Evolutionary conservation across 495 filamentous ascomycete genomes (phyloP), one percentile per base, ranked within the genome.

Genomic region (Baudoinia panamericana): DNA sequence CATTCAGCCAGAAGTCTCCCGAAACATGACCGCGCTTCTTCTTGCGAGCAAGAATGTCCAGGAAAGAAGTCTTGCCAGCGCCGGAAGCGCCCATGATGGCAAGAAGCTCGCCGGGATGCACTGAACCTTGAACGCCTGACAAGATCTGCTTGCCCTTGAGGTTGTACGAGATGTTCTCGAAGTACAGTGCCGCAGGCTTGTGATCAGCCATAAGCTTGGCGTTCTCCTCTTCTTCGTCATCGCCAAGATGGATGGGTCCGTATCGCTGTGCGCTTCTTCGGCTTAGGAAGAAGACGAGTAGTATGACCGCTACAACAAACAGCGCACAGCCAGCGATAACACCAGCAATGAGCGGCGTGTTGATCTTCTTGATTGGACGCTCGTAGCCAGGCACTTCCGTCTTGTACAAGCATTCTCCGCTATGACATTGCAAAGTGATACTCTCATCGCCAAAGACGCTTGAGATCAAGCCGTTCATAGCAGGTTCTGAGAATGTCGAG

Each of bases 61-160:
- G 64, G 61, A 96, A 99, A 0, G 86, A 93, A 1, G 88, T 96
- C 62, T 99, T 99, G 38, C 90, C 90, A 18, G 90, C 90, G 7
- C 90, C 90, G 3, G 92, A 96, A 9, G 90, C 86, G 27, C 90
- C 90, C 88, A 99, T 96, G 56, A 99, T 94, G 17, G 90, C 90
- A 53, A 90, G 82, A 6, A 99, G 71, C 51, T 96, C 82, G 0
- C 90, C 90, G 1, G 87, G 82, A 49, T 81, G 76, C 10, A 88
- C 86, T 23, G 82, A 77, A 30, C 90, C 90, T 44, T 75, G 77
- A 27, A 99, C 76, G 22, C 71, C 75, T 5, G 71, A 70, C 0
- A 99, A 68, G 41, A 99, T 94, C 45, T 82, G 67, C 60, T 82
- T 94, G 6, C 82, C 84, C 53, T 88, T 90, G 5, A 97, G 63